phyloP scores from a whole-genome alignment of 495 filamentous ascomycete genomes.

The Coniosporium apollinis region DNA sequence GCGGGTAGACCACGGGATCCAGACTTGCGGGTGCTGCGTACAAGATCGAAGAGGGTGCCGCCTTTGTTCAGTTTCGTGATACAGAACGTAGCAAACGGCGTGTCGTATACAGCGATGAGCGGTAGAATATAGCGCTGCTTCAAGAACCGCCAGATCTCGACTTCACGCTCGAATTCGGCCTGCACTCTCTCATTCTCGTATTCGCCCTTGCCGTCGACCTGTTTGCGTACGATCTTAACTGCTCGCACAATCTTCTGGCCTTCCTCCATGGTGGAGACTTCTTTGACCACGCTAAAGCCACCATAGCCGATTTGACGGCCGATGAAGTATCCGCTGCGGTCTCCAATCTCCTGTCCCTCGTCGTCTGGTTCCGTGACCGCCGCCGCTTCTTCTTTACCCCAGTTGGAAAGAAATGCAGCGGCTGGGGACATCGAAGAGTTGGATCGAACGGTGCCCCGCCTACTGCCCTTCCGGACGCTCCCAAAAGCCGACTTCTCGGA shows the following conservation, averaged over 20 bases:
- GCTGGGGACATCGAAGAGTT: slow-evolving; percentile 27
- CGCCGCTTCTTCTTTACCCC: slow-evolving; percentile 23
- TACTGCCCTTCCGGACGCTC: slow-evolving; percentile 6
- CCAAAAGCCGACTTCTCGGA: slow-evolving; percentile 7
- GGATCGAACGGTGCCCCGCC: slow-evolving; percentile 16
- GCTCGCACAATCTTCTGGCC: slow-evolving; percentile 36
- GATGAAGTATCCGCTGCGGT: slow-evolving; percentile 44
- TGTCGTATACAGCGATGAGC: slow-evolving; percentile 52
- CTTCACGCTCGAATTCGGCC: slow-evolving; percentile 59
- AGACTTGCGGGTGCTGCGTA: slow-evolving; percentile 25
- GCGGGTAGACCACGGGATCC: slow-evolving; percentile 29
- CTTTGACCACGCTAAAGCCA: slow-evolving; percentile 56
- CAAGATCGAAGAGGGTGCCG: slow-evolving; percentile 53
- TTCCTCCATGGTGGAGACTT: slow-evolving; percentile 49
- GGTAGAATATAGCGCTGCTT: slow-evolving; percentile 48
- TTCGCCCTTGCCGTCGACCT: slow-evolving; percentile 36
- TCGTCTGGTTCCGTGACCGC: slow-evolving; percentile 41
- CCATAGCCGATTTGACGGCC: slow-evolving; percentile 54
- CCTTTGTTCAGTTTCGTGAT: slow-evolving; percentile 52
- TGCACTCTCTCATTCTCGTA: slow-evolving; percentile 52
- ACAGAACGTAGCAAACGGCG: slow-evolving; percentile 55
- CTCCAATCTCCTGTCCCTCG: slow-evolving; percentile 58
- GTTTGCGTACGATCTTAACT: slow-evolving; percentile 59
- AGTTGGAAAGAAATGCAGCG: slow-evolving; percentile 43
- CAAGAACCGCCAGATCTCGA: slow-evolving; percentile 54